Conservation (phyloP, 2,329 filamentous ascomycete species). For the Grosmannia huntii region DNA sequence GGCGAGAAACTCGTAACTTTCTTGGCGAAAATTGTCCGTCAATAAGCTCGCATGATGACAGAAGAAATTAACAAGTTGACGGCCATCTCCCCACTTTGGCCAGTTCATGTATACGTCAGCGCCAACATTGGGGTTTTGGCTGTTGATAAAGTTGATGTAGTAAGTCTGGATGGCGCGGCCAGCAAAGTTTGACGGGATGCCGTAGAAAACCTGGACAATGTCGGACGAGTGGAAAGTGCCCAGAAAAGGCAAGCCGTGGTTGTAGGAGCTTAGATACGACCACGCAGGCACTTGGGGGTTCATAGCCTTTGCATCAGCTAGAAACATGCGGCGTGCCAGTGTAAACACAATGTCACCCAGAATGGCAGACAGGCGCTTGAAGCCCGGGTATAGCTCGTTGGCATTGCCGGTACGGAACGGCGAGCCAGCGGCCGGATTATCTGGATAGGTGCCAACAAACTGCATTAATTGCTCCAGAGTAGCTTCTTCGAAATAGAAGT, state of each 20-base stretch:
- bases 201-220: slow-evolving; percentile 55
- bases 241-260: slow-evolving; percentile 56
- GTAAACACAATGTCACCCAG: slow-evolving; percentile 67
- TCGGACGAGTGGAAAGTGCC: slow-evolving; percentile 68
- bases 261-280: slow-evolving; percentile 64
- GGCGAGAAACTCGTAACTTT: slow-evolving; percentile 14
- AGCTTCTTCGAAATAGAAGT: slow-evolving; percentile 47
- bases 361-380: slow-evolving; percentile 64
- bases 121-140: slow-evolving; percentile 54
- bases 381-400: slow-evolving; percentile 66
- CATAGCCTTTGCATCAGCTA: slow-evolving; percentile 30
- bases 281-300: slow-evolving; percentile 51
- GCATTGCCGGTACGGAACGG: slow-evolving; percentile 56
- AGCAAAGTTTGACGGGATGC: slow-evolving; percentile 49
- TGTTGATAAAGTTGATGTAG: slow-evolving; percentile 60
- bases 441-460: slow-evolving; percentile 51
- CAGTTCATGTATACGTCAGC: slow-evolving; percentile 24
- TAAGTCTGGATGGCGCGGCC: slow-evolving; percentile 49
- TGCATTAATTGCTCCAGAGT: slow-evolving; percentile 34
- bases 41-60: slow-evolving; percentile 12
- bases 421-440: slow-evolving; percentile 44
- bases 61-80: slow-evolving; percentile 37
- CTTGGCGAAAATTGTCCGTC: slow-evolving; percentile 18
- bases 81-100: slow-evolving; percentile 28
- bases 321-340: slow-evolving; percentile 52